phyloP scores from a whole-genome alignment of 2,329 filamentous ascomycete species.

The Colletotrichum spaethianum region DNA sequence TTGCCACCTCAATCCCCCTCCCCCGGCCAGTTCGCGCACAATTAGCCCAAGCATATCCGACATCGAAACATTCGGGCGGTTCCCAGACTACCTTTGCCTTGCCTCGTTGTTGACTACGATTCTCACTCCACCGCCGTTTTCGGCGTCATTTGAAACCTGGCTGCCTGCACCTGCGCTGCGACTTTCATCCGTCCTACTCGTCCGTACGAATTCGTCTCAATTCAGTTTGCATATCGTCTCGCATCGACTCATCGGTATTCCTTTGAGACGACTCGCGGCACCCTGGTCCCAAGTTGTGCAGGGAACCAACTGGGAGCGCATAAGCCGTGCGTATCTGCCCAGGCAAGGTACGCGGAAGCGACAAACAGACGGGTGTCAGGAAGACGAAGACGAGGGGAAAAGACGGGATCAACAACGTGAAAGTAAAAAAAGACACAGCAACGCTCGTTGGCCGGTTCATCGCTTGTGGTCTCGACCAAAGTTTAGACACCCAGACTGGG shows the following conservation, averaged over 20 bases:
- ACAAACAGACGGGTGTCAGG: background rate
- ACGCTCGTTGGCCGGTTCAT: slow-evolving; percentile 26
- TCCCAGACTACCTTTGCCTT: slow-evolving; percentile 2
- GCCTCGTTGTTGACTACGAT: background rate
- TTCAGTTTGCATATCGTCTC: slow-evolving; percentile 11
- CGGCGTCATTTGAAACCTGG: slow-evolving; percentile 6
- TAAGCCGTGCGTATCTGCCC: slow-evolving; percentile 30
- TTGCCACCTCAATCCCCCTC: background rate
- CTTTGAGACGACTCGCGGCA: background rate
- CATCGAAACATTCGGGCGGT: slow-evolving; percentile 32
- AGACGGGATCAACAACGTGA: background rate
- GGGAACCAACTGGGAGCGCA: slow-evolving; percentile 25
- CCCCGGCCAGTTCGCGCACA: slow-evolving; percentile 1
- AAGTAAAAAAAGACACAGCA: background rate
- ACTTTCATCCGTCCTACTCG: slow-evolving; percentile 8
- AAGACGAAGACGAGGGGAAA: background rate
- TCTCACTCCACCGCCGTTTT: background rate
- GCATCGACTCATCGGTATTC: slow-evolving; percentile 6
- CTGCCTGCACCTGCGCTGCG: slow-evolving; percentile 1
- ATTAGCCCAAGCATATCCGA: slow-evolving; percentile 4
- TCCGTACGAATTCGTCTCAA: slow-evolving; percentile 3
- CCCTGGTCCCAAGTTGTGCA: slow-evolving; percentile 32
- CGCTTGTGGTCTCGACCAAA: slow-evolving; percentile 29
- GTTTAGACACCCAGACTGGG: slow-evolving; percentile 20
- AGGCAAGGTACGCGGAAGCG: slow-evolving; percentile 20